Base-by-base conservation (phyloP, 202 grass and related monocot species). In the Cymbopogon flexuosus region DNA sequence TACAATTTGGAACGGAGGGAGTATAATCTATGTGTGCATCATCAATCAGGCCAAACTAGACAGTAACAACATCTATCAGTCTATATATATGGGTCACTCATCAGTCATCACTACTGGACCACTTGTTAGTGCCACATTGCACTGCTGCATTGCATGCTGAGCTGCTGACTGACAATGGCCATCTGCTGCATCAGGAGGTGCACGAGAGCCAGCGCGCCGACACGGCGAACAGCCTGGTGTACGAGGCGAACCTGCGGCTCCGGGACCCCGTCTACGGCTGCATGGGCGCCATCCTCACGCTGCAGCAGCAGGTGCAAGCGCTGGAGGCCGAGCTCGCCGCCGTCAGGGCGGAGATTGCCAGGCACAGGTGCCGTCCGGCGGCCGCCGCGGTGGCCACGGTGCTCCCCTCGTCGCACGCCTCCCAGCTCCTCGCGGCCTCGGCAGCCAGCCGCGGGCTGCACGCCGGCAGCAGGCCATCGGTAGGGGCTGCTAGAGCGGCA, bases 181-280 rank as follows among this genome's bases (percentile, higher is more conserved):
- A 22, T 29, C 7, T 21, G 30, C 40, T 68, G 22, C 7, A 49
- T 65, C 86, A 98, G 96, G 96, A 96, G 70, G 96, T 99, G 79
- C 88, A 88, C 4, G 92, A 96, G 84, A 91, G 82, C 87, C 96
- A 99, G 84, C 81, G 96, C 60, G 85, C 80, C 2, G 96, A 99
- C 74, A 49, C 92, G 61, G 90, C 92, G 2, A 99, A 91, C 65
- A 99, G 92, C 80, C 88, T 99, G 11, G 88, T 99, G 52, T 99
- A 99, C 77, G 96, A 99, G 81, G 92, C 96, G 23, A 95, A 90
- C 69, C 79, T 99, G 15, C 84, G 96, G 46, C 74, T 99, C 52
- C 84, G 90, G 10, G 92, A 99, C 63, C 96, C 96, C 16, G 83
- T 99, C 10, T 99, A 91, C 74, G 96, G 96, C 39, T 91, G 96